phyloP scores from a whole-genome alignment of 1,284 basidiomycete genomes.

The Filobasidium uniguttulatum region DNA sequence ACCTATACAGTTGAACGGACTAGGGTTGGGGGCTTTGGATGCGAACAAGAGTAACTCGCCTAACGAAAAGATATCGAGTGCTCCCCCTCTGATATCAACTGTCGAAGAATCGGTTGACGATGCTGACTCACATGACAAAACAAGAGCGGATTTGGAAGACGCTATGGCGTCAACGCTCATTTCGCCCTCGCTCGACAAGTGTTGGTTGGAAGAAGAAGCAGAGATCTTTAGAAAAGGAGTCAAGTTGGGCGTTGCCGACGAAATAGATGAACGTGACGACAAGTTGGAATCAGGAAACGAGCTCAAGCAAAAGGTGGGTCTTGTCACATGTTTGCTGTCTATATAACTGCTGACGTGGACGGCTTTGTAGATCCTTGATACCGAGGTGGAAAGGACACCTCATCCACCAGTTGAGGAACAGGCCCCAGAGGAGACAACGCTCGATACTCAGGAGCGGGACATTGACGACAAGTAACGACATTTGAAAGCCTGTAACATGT shows the following conservation, averaged over 20 bases:
- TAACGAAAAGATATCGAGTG: too few species aligned
- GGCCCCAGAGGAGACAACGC: conserved; percentile 1
- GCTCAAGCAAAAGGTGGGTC: conserved; percentile 59
- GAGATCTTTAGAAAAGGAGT: conserved; percentile 85
- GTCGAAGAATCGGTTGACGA: too few species aligned
- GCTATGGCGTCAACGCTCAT: too few species aligned
- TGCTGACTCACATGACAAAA: too few species aligned
- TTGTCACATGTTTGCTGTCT: not conserved
- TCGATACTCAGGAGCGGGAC: too few species aligned
- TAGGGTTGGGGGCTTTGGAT: not conserved
- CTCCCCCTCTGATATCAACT: too few species aligned
- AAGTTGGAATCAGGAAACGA: conserved; percentile 53
- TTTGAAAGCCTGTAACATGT: too few species aligned
- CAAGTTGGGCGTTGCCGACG: conserved; percentile 64
- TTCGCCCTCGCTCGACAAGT: too few species aligned
- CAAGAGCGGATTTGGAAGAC: too few species aligned
- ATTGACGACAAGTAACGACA: too few species aligned
- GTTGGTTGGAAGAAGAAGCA: conserved; percentile 73
- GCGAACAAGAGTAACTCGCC: too few species aligned
- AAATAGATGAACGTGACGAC: conserved; percentile 49
- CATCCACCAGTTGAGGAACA: conserved; percentile 6
- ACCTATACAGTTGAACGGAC: not conserved
- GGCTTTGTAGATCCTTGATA: conserved; percentile 28
- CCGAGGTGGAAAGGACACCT: conserved; percentile 30
- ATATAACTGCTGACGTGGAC: not conserved